A percentile compares a stretch with the other conserved stretches of the same genome.
phyloP scores from a whole-genome alignment of 2,329 filamentous ascomycete species.

The Colletotrichum karsti region DNA sequence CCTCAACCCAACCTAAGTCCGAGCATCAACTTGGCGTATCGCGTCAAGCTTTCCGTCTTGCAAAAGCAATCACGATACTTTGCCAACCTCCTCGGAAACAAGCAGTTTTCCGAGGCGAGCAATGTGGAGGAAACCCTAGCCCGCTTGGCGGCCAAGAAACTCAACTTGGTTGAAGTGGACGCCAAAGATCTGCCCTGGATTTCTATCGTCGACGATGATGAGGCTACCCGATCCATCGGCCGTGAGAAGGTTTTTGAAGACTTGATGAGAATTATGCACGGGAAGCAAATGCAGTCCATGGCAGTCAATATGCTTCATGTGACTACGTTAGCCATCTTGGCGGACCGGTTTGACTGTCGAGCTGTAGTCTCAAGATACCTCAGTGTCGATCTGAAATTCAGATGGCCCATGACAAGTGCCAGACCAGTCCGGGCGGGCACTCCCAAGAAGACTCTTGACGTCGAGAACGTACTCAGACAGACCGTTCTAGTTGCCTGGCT shows the following conservation, averaged over 20 bases:
- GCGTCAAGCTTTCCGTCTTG: slow-evolving; percentile 66
- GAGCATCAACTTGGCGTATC: slow-evolving; percentile 58
- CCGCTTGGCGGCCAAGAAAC: slow-evolving; percentile 54
- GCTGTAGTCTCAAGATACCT: slow-evolving; percentile 63
- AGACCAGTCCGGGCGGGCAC: slow-evolving; percentile 47
- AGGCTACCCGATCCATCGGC: slow-evolving; percentile 67
- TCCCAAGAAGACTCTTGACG: slow-evolving; percentile 47
- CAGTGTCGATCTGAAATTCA: slow-evolving; percentile 57
- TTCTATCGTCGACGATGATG: slow-evolving; percentile 72
- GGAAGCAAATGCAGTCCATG: slow-evolving; percentile 48
- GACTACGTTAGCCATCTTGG: slow-evolving; percentile 73
- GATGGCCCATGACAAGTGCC: slow-evolving; percentile 58
- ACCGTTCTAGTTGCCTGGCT: slow-evolving; percentile 74
- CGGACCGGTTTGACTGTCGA: slow-evolving; percentile 77
- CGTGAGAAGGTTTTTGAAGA: slow-evolving; percentile 72
- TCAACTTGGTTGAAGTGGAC: slow-evolving; percentile 58
- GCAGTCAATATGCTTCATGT: slow-evolving; percentile 66
- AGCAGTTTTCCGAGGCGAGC: slow-evolving; percentile 70
- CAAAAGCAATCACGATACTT: slow-evolving; percentile 75
- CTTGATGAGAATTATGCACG: slow-evolving; percentile 73
- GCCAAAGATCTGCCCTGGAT: slow-evolving; percentile 68
- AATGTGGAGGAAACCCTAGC: slow-evolving; percentile 60
- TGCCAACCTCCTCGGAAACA: slow-evolving; percentile 69
- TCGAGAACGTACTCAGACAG: slow-evolving; percentile 74
- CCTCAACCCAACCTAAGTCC: slow-evolving; percentile 44